Base-by-base conservation (phyloP, 1,139 yeast genomes). In the Groenewaldozyma sp. region DNA sequence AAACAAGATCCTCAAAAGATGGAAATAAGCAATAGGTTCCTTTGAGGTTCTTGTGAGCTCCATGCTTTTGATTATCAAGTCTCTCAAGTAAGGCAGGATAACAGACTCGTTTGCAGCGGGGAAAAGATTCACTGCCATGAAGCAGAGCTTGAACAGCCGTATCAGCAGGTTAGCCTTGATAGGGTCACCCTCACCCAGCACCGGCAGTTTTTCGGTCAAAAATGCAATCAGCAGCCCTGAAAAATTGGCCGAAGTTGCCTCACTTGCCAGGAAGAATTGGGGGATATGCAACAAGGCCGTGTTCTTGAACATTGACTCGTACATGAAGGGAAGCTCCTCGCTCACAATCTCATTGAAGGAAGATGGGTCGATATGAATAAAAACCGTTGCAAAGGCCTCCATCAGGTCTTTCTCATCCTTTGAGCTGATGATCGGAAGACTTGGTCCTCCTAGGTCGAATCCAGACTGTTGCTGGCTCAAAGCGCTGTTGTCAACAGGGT, bases 311-410 rank as follows among this genome's bases (percentile, higher is more conserved):
- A 86, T 83, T 3, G 86, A 73, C 20, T 82, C 79, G 54, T 84
- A 87, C 58, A 88, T 66, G 50, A 75, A 78, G 18, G 81, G 83
- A 44, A 91, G 69, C 57, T 91, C 95, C 2, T 80, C 71, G 46
- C 80, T 84, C 7, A 88, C 81, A 48, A 91, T 81, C 60, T 93
- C 99, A 57, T 86, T 88, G 60, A 93, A 93, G 1, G 96, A 83
- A 1, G 97, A 91, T 17, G 95, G 93, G 54, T 93, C 99, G 41
- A 93, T 74, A 57, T 87, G 95, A 52, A 87, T 84, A 60, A 86
- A 93, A 50, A 91, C 84, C 1, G 95, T 82, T 0, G 96, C 96
- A 58, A 93, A 78, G 2, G 88, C 82, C 58, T 93, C 98, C 95
- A 91, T 87, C 45, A 88, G 68, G 51, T 93, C 98, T 52, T 91